Conservation (phyloP, 371 early-diverging fungal species). For the Thermomucor indicae-seudaticae region DNA sequence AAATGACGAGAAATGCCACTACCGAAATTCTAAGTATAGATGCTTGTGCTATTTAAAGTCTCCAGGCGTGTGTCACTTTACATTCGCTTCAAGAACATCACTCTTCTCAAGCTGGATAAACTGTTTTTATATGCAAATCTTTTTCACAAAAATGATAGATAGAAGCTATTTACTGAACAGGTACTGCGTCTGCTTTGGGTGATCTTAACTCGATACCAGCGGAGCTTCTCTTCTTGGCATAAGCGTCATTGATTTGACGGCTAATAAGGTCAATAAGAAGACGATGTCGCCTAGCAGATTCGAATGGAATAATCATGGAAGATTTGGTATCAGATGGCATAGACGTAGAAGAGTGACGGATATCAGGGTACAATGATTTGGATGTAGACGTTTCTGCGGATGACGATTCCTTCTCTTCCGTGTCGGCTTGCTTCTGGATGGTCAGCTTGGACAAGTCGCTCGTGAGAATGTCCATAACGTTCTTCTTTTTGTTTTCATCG, state of each 20-base stretch:
- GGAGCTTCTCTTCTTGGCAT: neutral
- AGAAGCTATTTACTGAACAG: neutral
- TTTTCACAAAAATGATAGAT: neutral
- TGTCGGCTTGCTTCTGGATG: neutral
- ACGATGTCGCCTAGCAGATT: neutral
- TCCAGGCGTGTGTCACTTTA: too few relatives aligned
- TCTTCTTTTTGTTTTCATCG: constrained; percentile 1
- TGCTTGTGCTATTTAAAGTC: too few relatives aligned
- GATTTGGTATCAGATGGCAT: neutral
- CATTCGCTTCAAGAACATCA: neutral
- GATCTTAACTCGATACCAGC: neutral
- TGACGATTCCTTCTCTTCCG: neutral
- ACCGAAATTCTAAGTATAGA: too few relatives aligned
- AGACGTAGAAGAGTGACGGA: neutral
- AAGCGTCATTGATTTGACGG: constrained; percentile 1
- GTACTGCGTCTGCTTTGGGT: neutral
- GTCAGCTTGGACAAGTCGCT: constrained; percentile 2
- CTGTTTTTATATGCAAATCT: constrained; percentile 3
- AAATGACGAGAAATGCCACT: too few relatives aligned
- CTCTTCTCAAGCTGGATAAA: neutral
- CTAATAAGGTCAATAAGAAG: neutral
- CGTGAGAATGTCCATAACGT: constrained; percentile 5
- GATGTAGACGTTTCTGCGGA: neutral
- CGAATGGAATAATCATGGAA: neutral
- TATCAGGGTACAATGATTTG: neutral